Percentiles rank a stretch among this genome's conserved stretches.
Conservation (phyloP, 2,329 filamentous ascomycete species). For the Byssoonygena ceratinophila region DNA sequence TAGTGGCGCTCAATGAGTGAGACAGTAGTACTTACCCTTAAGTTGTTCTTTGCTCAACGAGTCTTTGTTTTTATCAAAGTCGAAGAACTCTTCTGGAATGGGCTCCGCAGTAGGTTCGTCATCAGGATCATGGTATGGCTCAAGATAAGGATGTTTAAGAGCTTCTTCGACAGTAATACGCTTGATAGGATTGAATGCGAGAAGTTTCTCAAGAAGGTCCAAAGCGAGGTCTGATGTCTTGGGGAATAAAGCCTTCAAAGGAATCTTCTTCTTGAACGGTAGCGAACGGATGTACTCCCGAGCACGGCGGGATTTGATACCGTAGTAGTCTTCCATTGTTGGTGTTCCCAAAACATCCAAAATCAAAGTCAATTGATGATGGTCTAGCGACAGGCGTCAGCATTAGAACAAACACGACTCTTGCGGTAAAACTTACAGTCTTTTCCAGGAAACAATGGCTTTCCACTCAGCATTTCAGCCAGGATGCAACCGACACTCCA, state of each 20-base stretch:
- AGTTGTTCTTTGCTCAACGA: conserved; percentile 95
- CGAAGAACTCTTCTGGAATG: conserved; percentile 98
- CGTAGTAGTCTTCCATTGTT: conserved; percentile 99
- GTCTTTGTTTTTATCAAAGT: conserved; percentile 99
- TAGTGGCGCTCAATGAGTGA: conserved; percentile 4
- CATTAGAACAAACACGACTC: conserved; percentile 4
- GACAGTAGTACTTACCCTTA: conserved; percentile 52
- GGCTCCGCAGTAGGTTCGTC: conserved; percentile 94
- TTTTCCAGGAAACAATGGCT: conserved; percentile 95
- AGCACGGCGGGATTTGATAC: conserved; percentile 95
- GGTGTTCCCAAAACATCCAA: conserved; percentile 94
- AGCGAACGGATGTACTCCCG: conserved; percentile 96
- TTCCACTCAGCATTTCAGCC: conserved; percentile 97
- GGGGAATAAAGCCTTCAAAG: conserved; percentile 91
- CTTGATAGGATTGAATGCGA: conserved; percentile 98
- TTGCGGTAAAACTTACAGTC: conserved; percentile 57
- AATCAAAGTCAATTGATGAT: conserved; percentile 95
- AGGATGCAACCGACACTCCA: conserved; percentile 98
- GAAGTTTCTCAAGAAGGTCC: conserved; percentile 85
- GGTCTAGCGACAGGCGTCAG: conserved; percentile 50
- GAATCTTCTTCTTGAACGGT: conserved; percentile 99
- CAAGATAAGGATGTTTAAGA: conserved; percentile 91
- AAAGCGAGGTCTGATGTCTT: conserved; percentile 97
- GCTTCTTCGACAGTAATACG: conserved; percentile 97
- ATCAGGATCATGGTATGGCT: conserved; percentile 97